phyloP scores from a whole-genome alignment of 805 yeast species.

The Zygosaccharomyces bailii region DNA sequence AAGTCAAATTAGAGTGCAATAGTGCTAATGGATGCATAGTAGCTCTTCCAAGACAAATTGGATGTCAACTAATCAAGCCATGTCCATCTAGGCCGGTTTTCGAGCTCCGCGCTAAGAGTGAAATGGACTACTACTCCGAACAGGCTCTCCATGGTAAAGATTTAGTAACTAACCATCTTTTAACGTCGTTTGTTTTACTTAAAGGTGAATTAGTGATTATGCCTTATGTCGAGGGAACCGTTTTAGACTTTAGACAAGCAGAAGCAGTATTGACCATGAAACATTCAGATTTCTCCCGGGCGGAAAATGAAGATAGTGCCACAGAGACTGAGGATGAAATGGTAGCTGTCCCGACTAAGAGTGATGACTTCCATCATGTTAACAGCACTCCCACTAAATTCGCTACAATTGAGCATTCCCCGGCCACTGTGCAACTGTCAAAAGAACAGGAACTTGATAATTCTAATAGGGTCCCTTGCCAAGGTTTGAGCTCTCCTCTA shows the following conservation, averaged over 20 bases:
- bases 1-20: constrained; percentile 58
- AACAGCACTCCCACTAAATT: constrained; percentile 21
- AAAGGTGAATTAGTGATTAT: constrained; percentile 61
- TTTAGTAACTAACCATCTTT: constrained; percentile 17
- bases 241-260: constrained; percentile 55
- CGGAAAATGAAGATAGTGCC: constrained; percentile 44
- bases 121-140: constrained; percentile 5
- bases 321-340: constrained; percentile 41
- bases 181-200: constrained; percentile 40
- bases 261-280: constrained; percentile 56
- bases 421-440: constrained; percentile 14
- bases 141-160: constrained; percentile 14
- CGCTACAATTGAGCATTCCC: constrained; percentile 17
- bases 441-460: not conserved
- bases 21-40: constrained; percentile 82
- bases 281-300: constrained; percentile 38
- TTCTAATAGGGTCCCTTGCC: not conserved
- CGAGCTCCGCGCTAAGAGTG: constrained; percentile 20
- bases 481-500: constrained; percentile 1
- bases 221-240: constrained; percentile 59
- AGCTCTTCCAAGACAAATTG: constrained; percentile 50
- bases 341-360: constrained; percentile 23
- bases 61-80: constrained; percentile 32
- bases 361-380: constrained; percentile 20
- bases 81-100: constrained; percentile 24